These are phyloP conservation scores for Wallacemonas rigidus DNA, from an alignment of 208 protist species.

Conservation along the genomic window DNA sequence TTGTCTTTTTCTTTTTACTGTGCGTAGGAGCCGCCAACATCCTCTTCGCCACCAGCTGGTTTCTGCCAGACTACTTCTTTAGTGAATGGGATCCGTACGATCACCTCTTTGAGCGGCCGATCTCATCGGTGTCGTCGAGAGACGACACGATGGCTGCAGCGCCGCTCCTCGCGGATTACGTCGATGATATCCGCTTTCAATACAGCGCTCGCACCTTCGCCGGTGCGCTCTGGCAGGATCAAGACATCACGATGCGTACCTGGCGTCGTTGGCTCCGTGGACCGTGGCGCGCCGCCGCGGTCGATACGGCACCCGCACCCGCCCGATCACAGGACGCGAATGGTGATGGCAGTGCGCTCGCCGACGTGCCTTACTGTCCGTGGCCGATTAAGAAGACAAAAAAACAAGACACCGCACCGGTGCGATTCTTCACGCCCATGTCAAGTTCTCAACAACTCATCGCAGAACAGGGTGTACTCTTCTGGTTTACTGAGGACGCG, in stretches of 20 bases:
- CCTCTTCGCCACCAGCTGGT: slow-evolving; percentile 9
- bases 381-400: neutral
- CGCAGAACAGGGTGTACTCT: neutral
- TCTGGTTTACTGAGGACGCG: neutral
- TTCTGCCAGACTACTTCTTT: slow-evolving; percentile 14
- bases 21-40: slow-evolving; percentile 13
- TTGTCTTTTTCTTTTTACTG: slow-evolving; percentile 26
- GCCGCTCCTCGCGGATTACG: slow-evolving; percentile 3
- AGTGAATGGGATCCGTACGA: slow-evolving; percentile 17
- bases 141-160: neutral
- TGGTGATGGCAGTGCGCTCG: too few species aligned
- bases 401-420: neutral
- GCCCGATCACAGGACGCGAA: too few species aligned
- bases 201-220: neutral
- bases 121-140: neutral
- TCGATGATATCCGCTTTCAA: slow-evolving; percentile 4
- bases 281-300: neutral
- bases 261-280: slow-evolving; percentile 9
- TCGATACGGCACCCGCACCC: neutral
- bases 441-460: neutral
- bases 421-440: neutral
- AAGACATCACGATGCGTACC: slow-evolving; percentile 3
- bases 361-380: neutral
- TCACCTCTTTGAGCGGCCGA: neutral
- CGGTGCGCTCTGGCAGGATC: neutral